These are phyloP conservation scores for Dryadomyces quercivorus DNA, from an alignment of 2,329 filamentous ascomycete species.

Conservation along the genomic window DNA sequence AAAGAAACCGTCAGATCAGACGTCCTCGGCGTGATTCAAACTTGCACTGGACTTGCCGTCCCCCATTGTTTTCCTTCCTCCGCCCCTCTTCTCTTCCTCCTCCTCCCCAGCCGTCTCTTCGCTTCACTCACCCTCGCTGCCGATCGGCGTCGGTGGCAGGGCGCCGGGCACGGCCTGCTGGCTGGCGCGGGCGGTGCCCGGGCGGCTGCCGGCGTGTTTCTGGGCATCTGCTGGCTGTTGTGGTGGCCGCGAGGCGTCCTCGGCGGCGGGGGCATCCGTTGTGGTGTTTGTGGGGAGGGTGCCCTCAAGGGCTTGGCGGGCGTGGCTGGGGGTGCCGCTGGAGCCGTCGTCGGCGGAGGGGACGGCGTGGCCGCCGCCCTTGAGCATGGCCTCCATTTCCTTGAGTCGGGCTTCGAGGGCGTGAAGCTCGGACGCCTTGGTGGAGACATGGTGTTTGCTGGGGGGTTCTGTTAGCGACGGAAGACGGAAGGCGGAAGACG, in stretches of 20 bases:
- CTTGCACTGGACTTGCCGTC: neutral
- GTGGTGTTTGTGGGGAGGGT: slow-evolving; percentile 12
- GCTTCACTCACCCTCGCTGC: slow-evolving; percentile 44
- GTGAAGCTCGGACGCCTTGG: slow-evolving; percentile 69
- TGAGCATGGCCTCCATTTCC: slow-evolving; percentile 73
- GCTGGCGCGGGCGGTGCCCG: slow-evolving; percentile 38
- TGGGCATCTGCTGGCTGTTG: slow-evolving; percentile 3
- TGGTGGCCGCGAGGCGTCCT: slow-evolving; percentile 7
- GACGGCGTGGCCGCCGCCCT: slow-evolving; percentile 14
- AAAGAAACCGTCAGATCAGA: neutral
- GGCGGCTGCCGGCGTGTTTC: slow-evolving; percentile 34
- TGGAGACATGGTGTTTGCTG: slow-evolving; percentile 70
- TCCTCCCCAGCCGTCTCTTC: neutral
- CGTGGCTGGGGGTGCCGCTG: slow-evolving; percentile 17
- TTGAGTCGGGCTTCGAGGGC: slow-evolving; percentile 72
- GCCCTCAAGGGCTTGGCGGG: slow-evolving; percentile 17
- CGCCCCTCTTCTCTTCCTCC: neutral
- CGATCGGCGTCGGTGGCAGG: slow-evolving; percentile 48
- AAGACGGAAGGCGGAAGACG: neutral
- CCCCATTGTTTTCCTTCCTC: neutral
- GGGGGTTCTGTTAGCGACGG: neutral
- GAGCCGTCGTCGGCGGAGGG: neutral
- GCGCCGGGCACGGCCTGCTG: slow-evolving; percentile 40
- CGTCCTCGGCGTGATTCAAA: neutral
- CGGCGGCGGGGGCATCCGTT: slow-evolving; percentile 8